Evolutionary conservation across 257 asterid species (phyloP), one percentile per base, ranked within the genome.

Genomic region (Thymus quinquecostatus): DNA sequence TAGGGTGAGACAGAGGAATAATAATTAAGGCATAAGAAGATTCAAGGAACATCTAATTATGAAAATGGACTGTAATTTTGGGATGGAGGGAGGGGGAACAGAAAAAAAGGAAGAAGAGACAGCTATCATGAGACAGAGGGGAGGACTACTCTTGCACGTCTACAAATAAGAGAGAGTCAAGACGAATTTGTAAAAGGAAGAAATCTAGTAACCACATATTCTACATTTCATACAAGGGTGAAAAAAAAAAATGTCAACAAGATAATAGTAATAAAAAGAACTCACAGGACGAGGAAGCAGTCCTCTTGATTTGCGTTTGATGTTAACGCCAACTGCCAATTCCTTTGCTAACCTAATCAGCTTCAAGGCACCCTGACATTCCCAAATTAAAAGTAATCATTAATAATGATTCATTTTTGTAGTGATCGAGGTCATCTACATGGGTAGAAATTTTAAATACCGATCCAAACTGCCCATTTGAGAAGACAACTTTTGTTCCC

Each of bases 261-360:
- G 60, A 48, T 32, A 59, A 68, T 64, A 68, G 13, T 64, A 67
- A 40, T 11, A 45, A 78, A 34, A 57, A 70, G 34, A 75, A 86
- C 97, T 89, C 84, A 94, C 99, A 30, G 96, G 87, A 40, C 99
- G 98, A 73, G 99, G 98, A 57, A 95, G 92, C 74, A 95, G 80
- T 75, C 99, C 98, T 86, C 71, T 92, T 74, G 90, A 82, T 82
- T 73, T 87, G 75, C 96, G 98, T 74, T 90, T 95, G 85, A 82
- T 78, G 81, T 92, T 95, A 66, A 95, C 96, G 62, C 77, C 86
- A 48, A 85, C 91, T 5, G 95, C 93, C 80, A 88, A 72, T 76
- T 88, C 89, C 84, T 83, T 95, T 3, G 96, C 96, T 70, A 95
- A 65, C 88, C 99, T 87, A 68, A 75, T 69, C 47, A 95, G 86